Base-by-base conservation (phyloP, 2,329 filamentous ascomycete species). In the Aspergillus piperis region DNA sequence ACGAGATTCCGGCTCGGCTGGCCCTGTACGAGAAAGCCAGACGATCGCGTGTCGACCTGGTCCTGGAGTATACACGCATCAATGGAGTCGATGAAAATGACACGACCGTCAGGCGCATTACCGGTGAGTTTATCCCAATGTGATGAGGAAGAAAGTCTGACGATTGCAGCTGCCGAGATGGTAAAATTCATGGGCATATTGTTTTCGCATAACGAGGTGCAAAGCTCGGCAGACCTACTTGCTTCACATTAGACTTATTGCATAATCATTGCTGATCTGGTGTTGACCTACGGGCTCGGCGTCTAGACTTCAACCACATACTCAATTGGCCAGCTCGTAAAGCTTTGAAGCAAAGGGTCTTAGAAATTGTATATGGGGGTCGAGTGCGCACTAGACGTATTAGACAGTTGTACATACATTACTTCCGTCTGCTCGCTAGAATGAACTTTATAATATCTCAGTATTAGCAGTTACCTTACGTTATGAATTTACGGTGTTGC, bases 61-160 rank as follows among this genome's bases (percentile, higher is more conserved):
- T 70, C 2, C 58, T 66, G 51, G 23, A 62, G 2, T 65, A 61
- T 64, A 72, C 68, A 0, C 60, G 69, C 3, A 17, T 67, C 27
- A 72, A 72, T 27, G 69, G 62, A 7, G 57, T 64, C 0, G 64
- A 71, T 44, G 66, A 70, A 15, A 63, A 68, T 39, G 64, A 68
- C 25, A 8, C 41, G 3, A 47, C 57, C 1, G 61, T 57, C 0
- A 38, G 48, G 27, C 54, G 66, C 50, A 62, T 70, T 5, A 59
- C 59, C 17, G 44, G 68, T 70, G 52, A 57, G 64, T 57, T 54
- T 27, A 8, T 38, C 21, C 5, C 4, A 11, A 5, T 5, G 10
- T 21, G 1, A 1, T 25, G 19, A 10, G n/a, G 36, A 3, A 10
- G 10, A 1, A 2, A 19, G 52, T 21, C 54, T 59, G 21, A 63